These are phyloP conservation scores for Albugo candida DNA, from an alignment of 352 stramenopile genomes.

Conservation along the genomic window DNA sequence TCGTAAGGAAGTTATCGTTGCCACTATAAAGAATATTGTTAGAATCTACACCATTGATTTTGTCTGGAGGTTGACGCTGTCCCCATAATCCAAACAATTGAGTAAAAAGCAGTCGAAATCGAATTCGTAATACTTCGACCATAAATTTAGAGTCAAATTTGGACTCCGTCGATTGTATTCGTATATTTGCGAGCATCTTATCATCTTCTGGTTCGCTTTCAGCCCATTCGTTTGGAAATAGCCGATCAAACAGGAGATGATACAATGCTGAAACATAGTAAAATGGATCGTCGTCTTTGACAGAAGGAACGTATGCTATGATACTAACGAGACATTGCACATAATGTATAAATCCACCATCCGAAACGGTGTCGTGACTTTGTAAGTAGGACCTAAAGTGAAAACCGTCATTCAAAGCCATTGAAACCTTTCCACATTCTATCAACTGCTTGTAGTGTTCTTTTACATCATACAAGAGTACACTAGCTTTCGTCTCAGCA, in stretches of 20 bases:
- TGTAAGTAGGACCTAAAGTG: background rate
- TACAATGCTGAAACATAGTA: slow-evolving; percentile 67
- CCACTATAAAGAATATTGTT: slow-evolving; percentile 76
- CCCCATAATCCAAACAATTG: slow-evolving; percentile 46
- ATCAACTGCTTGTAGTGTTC: background rate
- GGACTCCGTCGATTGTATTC: background rate
- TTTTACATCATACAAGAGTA: background rate
- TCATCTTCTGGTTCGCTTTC: slow-evolving; percentile 3
- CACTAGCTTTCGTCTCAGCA: slow-evolving; percentile 27
- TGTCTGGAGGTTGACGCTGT: slow-evolving; percentile 17
- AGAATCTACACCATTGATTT: slow-evolving; percentile 36
- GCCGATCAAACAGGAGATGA: slow-evolving; percentile 45
- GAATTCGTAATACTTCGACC: slow-evolving; percentile 13
- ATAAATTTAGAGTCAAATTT: slow-evolving; percentile 4
- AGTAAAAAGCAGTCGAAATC: slow-evolving; percentile 18
- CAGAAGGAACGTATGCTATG: slow-evolving; percentile 53
- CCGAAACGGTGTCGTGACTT: slow-evolving; percentile 8
- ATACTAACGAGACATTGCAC: slow-evolving; percentile 21
- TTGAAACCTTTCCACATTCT: background rate
- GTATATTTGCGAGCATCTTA: too few species aligned
- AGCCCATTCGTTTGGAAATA: slow-evolving; percentile 3
- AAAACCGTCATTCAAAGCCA: slow-evolving; percentile 1
- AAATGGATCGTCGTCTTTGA: slow-evolving; percentile 64
- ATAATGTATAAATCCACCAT: slow-evolving; percentile 11
- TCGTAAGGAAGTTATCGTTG: slow-evolving; percentile 20